Percentiles rank a stretch among this genome's conserved stretches.
phyloP scores from a whole-genome alignment of 768 basidiomycete genomes.

The Lentinus tigrinus region DNA sequence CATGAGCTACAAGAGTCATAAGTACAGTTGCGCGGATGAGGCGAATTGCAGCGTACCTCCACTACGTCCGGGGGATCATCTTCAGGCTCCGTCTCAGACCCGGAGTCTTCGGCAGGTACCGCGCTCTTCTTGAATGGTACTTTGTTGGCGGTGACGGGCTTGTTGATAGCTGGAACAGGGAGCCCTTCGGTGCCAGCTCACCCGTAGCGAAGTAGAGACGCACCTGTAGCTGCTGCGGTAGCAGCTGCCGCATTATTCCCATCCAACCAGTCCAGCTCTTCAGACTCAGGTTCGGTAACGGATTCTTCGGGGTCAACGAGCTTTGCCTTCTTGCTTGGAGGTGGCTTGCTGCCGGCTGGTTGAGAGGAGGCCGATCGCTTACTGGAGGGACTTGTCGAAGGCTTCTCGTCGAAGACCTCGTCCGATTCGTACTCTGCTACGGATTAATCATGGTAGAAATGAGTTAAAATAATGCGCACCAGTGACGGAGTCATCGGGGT shows the following conservation, averaged over 20 bases:
- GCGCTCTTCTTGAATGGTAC: not conserved
- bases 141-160: not conserved
- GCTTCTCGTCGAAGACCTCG: not conserved
- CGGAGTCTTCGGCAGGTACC: not conserved
- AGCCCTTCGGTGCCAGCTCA: not conserved
- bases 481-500: constrained; percentile 5
- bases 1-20: constrained; percentile 31
- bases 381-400: not conserved
- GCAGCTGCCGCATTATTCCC: not conserved
- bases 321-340: not conserved
- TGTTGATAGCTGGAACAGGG: not conserved
- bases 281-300: constrained; percentile 48
- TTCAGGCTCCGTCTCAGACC: constrained; percentile 36
- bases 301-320: constrained; percentile 4
- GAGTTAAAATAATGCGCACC: not conserved
- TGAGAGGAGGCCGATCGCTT: not conserved
- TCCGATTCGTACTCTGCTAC: constrained; percentile 10
- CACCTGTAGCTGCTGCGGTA: not conserved
- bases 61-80: constrained; percentile 37
- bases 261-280: constrained; percentile 13
- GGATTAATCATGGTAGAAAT: not conserved
- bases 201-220: not conserved
- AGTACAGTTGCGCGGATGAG: not conserved
- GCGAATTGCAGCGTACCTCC: not conserved
- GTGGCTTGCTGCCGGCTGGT: not conserved